These are phyloP conservation scores for Globisporangium carolinianum DNA, from an alignment of 352 stramenopile genomes.

Conservation along the genomic window DNA sequence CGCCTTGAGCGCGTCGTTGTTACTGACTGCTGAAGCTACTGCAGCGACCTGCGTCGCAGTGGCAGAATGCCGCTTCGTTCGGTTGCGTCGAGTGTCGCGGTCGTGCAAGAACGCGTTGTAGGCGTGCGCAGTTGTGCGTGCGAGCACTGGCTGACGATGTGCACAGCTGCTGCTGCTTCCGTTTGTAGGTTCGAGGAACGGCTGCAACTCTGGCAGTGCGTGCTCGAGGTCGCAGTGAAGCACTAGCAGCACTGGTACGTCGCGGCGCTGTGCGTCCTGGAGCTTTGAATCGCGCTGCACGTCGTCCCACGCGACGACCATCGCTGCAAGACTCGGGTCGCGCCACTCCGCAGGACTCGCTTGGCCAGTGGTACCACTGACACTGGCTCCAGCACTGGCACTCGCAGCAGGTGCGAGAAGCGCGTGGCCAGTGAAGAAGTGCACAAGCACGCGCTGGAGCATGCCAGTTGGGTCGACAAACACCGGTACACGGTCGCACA, in stretches of 20 bases:
- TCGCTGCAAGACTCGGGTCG: slow-evolving; percentile 11
- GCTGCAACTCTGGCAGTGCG: slow-evolving; percentile 6
- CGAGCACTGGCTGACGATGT: slow-evolving; percentile 14
- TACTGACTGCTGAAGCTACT: no score
- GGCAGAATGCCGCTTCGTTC: background rate
- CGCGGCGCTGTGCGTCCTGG: slow-evolving; percentile 20
- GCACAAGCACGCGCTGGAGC: slow-evolving; percentile 38
- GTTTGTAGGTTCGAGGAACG: slow-evolving; percentile 11
- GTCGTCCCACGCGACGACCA: slow-evolving; percentile 32
- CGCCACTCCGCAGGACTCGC: slow-evolving; percentile 4
- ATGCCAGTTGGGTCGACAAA: slow-evolving; percentile 32
- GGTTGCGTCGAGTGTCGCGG: background rate
- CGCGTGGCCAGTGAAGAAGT: slow-evolving; percentile 36
- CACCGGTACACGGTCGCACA: slow-evolving; percentile 34
- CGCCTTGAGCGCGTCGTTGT: background rate
- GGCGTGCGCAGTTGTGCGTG: slow-evolving; percentile 7
- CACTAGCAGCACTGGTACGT: slow-evolving; percentile 26
- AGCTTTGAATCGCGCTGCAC: slow-evolving; percentile 16
- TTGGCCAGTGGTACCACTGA: slow-evolving; percentile 5
- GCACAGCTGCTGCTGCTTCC: slow-evolving; percentile 4
- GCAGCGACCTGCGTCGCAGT: background rate
- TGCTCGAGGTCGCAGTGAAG: slow-evolving; percentile 23
- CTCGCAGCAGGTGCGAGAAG: slow-evolving; percentile 18
- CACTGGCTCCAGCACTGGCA: no score
- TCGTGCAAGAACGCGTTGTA: slow-evolving; percentile 3